These are phyloP conservation scores for Moesziomyces sp. DNA, from an alignment of 1,284 basidiomycete species.

Conservation along the genomic window DNA sequence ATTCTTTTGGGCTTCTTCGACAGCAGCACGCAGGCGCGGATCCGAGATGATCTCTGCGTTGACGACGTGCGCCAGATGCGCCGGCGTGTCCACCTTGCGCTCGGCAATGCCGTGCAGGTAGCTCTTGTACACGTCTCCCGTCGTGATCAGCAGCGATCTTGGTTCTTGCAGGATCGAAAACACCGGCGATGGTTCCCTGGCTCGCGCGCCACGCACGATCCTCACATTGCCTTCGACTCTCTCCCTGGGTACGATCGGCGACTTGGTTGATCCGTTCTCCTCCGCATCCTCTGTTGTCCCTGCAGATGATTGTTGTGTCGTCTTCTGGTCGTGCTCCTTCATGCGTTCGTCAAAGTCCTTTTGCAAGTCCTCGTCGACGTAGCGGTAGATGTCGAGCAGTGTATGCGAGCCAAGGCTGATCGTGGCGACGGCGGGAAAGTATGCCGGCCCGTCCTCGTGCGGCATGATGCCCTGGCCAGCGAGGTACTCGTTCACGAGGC, in stretches of 20 bases:
- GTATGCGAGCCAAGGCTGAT: slow-evolving; percentile 85
- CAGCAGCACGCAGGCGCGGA: slow-evolving; percentile 15
- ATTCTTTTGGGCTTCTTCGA: slow-evolving; percentile 60
- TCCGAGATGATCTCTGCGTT: slow-evolving; percentile 44
- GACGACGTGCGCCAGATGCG: slow-evolving; percentile 38
- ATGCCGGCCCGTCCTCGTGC: slow-evolving; percentile 90
- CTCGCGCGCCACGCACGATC: slow-evolving; percentile 47
- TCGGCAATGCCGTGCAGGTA: slow-evolving; percentile 70
- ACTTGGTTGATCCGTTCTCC: slow-evolving; percentile 3
- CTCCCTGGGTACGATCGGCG: slow-evolving; percentile 37
- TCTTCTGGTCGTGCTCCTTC: slow-evolving; percentile 29
- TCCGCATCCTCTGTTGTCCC: background rate
- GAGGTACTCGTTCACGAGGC: slow-evolving; percentile 76
- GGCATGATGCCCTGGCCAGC: slow-evolving; percentile 89
- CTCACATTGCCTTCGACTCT: slow-evolving; percentile 44
- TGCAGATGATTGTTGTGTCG: background rate
- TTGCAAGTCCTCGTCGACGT: slow-evolving; percentile 67
- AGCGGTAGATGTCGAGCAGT: slow-evolving; percentile 85
- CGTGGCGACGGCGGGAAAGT: slow-evolving; percentile 87
- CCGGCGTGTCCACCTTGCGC: slow-evolving; percentile 65
- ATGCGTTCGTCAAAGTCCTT: slow-evolving; percentile 40
- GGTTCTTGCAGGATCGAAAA: slow-evolving; percentile 65
- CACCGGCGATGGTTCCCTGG: slow-evolving; percentile 52
- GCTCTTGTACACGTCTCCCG: slow-evolving; percentile 54
- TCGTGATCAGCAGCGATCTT: slow-evolving; percentile 61